Conservation (phyloP, 192 early-diverging fungal species). For the Neocallimastix lanati region DNA sequence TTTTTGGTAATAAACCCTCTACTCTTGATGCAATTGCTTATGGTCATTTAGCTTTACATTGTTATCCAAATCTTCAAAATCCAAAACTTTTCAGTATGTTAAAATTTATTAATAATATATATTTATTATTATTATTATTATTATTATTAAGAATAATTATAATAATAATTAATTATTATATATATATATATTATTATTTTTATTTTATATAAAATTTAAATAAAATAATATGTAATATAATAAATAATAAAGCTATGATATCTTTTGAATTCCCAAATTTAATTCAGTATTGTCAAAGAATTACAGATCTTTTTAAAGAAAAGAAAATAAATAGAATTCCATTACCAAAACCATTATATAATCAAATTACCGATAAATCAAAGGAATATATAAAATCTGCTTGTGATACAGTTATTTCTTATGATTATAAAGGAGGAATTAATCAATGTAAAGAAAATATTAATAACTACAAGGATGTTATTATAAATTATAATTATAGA, state of each 20-base stretch:
- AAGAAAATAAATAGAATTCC: neutral
- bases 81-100: slow-evolving; percentile 47
- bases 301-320: neutral
- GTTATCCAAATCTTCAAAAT: slow-evolving; percentile 53
- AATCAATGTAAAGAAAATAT: neutral
- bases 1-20: slow-evolving; percentile 62
- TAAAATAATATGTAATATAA: too few relatives aligned
- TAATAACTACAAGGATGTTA: neutral
- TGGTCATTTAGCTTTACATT: slow-evolving; percentile 61
- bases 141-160: neutral
- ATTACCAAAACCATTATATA: neutral
- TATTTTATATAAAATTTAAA: too few relatives aligned
- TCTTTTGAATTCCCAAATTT: slow-evolving; percentile 42
- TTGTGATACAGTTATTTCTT: neutral
- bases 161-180: neutral
- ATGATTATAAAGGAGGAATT: neutral
- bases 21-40: slow-evolving; percentile 67
- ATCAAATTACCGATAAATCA: neutral
- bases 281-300: slow-evolving; percentile 21
- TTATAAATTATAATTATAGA: neutral
- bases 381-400: neutral
- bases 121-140: neutral
- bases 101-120: slow-evolving; percentile 1
- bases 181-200: neutral
- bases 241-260: neutral